These are phyloP conservation scores for Cornus controversa DNA, from an alignment of 148 eudicot genomes.

Conservation along the genomic window DNA sequence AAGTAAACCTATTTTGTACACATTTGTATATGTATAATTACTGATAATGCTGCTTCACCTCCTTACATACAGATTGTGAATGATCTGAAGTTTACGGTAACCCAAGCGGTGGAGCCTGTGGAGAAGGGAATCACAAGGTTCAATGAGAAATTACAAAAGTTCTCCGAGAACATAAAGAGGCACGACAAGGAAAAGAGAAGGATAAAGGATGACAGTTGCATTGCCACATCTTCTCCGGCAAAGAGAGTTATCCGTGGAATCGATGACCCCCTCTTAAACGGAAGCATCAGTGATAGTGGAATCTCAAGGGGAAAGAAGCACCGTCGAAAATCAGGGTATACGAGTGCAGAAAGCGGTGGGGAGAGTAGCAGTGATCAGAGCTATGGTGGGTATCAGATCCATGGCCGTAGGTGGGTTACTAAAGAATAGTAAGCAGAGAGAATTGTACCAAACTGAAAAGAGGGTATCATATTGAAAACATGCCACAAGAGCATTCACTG, in stretches of 20 bases:
- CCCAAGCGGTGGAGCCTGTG: conserved; percentile 90
- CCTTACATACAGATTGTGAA: conserved; percentile 68
- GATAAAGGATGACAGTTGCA: conserved; percentile 79
- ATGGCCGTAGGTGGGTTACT: conserved; percentile 85
- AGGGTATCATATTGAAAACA: background rate
- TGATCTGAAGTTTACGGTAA: conserved; percentile 82
- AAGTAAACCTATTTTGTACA: background rate
- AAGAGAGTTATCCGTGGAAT: conserved; percentile 74
- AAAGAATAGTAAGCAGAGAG: conserved; percentile 48
- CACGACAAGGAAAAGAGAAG: conserved; percentile 68
- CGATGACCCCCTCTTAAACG: conserved; percentile 89
- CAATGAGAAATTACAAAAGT: conserved; percentile 77
- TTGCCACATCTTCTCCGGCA: conserved; percentile 51
- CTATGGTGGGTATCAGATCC: conserved; percentile 63
- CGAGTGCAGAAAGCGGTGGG: conserved; percentile 95
- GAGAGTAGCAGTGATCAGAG: conserved; percentile 89
- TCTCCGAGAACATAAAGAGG: conserved; percentile 83
- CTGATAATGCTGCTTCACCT: background rate
- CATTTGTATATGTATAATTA: background rate
- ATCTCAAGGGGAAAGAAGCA: conserved; percentile 57
- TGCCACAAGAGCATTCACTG: background rate
- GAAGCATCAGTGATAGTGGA: conserved; percentile 83
- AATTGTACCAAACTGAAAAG: background rate
- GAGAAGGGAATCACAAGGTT: conserved; percentile 88
- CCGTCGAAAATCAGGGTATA: conserved; percentile 68